Conservation (phyloP, 2,329 filamentous ascomycete species). For the Botrytis galanthina region DNA sequence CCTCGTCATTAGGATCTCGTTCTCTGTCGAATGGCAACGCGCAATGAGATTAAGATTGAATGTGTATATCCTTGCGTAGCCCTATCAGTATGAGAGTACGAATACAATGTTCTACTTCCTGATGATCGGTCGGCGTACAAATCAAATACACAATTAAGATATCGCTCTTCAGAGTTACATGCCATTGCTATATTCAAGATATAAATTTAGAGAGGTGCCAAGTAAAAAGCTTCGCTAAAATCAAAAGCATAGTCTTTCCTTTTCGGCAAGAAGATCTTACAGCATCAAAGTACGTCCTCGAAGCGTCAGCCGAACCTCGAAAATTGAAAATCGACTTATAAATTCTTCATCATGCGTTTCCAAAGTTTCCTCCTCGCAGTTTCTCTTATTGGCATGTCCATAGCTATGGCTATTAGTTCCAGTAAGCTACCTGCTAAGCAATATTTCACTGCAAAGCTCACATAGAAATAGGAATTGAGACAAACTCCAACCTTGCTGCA, state of each 20-base stretch:
- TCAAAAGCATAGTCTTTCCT: not conserved
- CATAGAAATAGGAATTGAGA: not conserved
- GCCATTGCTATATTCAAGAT: not conserved
- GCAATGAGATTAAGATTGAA: not conserved
- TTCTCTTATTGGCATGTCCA: not conserved
- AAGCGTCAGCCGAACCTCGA: not conserved
- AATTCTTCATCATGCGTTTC: not conserved
- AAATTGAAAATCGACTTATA: not conserved
- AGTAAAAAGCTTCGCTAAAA: not conserved
- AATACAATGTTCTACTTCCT: not conserved
- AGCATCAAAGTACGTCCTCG: not conserved
- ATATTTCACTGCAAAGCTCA: not conserved
- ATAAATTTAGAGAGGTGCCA: not conserved
- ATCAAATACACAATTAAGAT: not conserved
- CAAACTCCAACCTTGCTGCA: not conserved
- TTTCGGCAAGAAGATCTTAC: not conserved
- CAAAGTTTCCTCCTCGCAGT: not conserved
- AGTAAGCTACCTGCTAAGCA: not conserved
- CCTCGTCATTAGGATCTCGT: not conserved
- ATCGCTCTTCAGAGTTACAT: not conserved
- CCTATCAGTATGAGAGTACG: not conserved
- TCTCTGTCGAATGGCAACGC: not conserved
- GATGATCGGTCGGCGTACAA: not conserved
- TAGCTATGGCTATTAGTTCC: not conserved
- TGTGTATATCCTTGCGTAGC: not conserved